Conservation (phyloP, 2,329 filamentous ascomycete species). For the Knufia fluminis region DNA sequence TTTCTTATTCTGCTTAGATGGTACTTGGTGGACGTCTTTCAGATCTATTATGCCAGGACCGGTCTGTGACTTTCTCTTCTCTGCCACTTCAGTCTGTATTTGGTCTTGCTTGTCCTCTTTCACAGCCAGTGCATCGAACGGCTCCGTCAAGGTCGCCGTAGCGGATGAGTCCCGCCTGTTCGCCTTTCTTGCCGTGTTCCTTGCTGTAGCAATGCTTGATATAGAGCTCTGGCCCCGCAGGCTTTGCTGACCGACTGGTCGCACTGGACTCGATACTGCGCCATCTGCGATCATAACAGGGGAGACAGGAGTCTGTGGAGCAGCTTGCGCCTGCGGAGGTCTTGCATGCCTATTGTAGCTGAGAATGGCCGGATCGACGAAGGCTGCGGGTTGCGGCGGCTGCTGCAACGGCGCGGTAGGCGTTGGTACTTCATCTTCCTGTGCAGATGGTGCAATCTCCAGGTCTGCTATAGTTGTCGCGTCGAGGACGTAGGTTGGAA, state of each 20-base stretch:
- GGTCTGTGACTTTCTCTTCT: conserved; percentile 35
- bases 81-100: conserved; percentile 20
- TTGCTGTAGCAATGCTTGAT: conserved; percentile 21
- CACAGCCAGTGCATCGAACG: conserved; percentile 35
- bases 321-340: conserved; percentile 10
- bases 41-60: conserved; percentile 24
- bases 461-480: conserved; percentile 52
- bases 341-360: conserved; percentile 45
- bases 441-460: conserved; percentile 37
- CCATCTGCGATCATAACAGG: conserved; percentile 27
- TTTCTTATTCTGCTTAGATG: conserved; percentile 22
- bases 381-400: conserved; percentile 29
- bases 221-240: conserved; percentile 18
- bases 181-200: conserved; percentile 17
- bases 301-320: conserved; percentile 17
- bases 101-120: conserved; percentile 21
- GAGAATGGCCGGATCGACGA: conserved; percentile 76
- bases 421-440: conserved; percentile 17
- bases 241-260: neutral
- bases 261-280: conserved; percentile 16
- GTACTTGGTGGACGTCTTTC: conserved; percentile 27
- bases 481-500: conserved; percentile 48
- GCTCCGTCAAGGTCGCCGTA: conserved; percentile 35
- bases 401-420: conserved; percentile 12
- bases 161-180: conserved; percentile 26